A percentile compares a stretch with the other conserved stretches of the same genome.
Evolutionary conservation across 179 eudicot genomes (phyloP).

Genomic region (Beta lomatogona): DNA sequence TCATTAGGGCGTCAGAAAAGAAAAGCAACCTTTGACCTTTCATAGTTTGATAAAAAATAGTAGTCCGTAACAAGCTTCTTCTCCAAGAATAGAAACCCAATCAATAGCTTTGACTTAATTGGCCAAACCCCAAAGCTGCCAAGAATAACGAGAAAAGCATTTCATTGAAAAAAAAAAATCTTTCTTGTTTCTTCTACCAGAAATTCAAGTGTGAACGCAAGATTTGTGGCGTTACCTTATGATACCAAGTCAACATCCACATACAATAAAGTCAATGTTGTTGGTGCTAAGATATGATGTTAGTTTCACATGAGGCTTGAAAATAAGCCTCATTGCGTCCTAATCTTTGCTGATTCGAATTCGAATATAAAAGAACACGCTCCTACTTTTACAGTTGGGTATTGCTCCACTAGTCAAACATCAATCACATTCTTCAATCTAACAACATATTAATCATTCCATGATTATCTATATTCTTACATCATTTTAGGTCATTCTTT

Average conservation of each 20-base stretch:
- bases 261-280: constrained; percentile 19
- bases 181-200: no score
- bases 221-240: not conserved
- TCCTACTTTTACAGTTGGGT: not conserved
- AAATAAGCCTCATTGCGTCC: not conserved
- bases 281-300: constrained; percentile 2
- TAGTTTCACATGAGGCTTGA: constrained; percentile 13
- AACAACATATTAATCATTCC: not conserved
- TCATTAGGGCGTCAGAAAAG: not conserved
- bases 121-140: not conserved
- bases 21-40: not conserved
- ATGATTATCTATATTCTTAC: not conserved
- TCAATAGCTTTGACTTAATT: constrained; percentile 16
- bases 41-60: not conserved
- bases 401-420: constrained; percentile 13
- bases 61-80: not conserved
- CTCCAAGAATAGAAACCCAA: constrained; percentile 1
- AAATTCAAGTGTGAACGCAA: constrained; percentile 17
- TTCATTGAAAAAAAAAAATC: no score
- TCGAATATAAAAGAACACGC: not conserved
- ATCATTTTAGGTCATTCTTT: no score
- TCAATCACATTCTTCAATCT: not conserved
- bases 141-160: not conserved
- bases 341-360: not conserved
- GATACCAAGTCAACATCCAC: constrained; percentile 3